These are phyloP conservation scores for Sugiyamaella paludigena DNA, from an alignment of 1,139 yeast genomes.

Conservation along the genomic window DNA sequence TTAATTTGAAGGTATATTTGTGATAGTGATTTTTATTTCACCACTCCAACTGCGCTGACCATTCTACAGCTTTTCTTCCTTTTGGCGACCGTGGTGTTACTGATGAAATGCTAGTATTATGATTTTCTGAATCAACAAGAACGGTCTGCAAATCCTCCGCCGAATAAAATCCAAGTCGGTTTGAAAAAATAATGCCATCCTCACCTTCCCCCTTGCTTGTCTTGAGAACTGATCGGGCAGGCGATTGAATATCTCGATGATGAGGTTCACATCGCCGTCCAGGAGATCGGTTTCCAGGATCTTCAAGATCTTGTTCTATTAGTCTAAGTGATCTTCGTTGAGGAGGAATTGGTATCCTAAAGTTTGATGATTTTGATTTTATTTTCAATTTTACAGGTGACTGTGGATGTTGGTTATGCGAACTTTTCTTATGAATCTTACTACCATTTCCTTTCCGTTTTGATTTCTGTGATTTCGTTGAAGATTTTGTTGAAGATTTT, in stretches of 20 bases:
- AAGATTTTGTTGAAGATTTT: no score
- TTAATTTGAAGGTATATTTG: no score
- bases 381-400: no score
- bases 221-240: slow-evolving; percentile 22
- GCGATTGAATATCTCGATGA: slow-evolving; percentile 19
- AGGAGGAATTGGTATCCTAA: slow-evolving; percentile 2
- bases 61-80: slow-evolving; percentile 7
- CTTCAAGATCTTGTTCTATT: slow-evolving; percentile 19
- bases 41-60: slow-evolving; percentile 13
- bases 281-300: slow-evolving; percentile 21
- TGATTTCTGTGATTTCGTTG: no score
- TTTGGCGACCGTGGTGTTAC: background rate
- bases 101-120: background rate
- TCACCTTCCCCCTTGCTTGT: background rate
- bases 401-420: no score
- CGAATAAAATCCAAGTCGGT: slow-evolving; percentile 26
- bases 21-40: background rate
- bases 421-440: no score
- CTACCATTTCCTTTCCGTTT: no score
- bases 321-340: slow-evolving; percentile 21
- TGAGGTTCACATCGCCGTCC: slow-evolving; percentile 26
- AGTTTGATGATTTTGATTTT: no score
- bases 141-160: slow-evolving; percentile 21
- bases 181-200: background rate
- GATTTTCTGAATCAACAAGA: slow-evolving; percentile 1